These are phyloP conservation scores for Dipteronia sinensis DNA, from an alignment of 345 rosid species.

Conservation along the genomic window DNA sequence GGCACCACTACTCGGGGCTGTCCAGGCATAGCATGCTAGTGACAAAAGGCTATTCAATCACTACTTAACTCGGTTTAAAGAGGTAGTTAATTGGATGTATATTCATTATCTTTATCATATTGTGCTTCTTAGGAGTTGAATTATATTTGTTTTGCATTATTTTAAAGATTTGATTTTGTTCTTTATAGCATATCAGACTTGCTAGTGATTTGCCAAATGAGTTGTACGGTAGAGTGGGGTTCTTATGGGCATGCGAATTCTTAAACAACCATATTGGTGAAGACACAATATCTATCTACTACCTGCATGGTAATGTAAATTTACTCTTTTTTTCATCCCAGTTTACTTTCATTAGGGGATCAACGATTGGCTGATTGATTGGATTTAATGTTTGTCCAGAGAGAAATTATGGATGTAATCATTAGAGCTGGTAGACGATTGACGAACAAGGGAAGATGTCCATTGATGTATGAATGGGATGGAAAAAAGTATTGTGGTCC, in stretches of 20 bases:
- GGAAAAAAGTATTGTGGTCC: conserved; percentile 78
- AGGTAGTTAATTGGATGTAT: conserved; percentile 30
- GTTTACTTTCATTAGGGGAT: neutral
- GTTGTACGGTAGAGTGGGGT: conserved; percentile 50
- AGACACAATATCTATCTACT: conserved; percentile 54
- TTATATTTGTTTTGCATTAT: neutral
- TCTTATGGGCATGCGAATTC: conserved; percentile 69
- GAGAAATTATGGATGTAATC: conserved; percentile 53
- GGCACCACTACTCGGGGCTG: conserved; percentile 79
- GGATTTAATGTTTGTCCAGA: conserved; percentile 36
- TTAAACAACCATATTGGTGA: conserved; percentile 59
- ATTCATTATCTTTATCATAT: neutral
- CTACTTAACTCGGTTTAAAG: conserved; percentile 34
- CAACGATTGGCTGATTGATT: conserved; percentile 4
- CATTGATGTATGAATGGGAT: conserved; percentile 81
- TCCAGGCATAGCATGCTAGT: conserved; percentile 60
- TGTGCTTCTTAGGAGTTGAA: neutral
- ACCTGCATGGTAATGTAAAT: conserved; percentile 35
- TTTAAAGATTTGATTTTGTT: neutral
- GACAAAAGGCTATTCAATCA: conserved; percentile 29
- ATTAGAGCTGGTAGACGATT: conserved; percentile 53
- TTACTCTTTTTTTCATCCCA: neutral
- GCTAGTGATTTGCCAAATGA: conserved; percentile 55
- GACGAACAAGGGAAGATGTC: conserved; percentile 46
- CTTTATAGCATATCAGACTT: conserved; percentile 47